phyloP scores from a whole-genome alignment of 805 yeast genomes.

The Millerozyma acaciae region DNA sequence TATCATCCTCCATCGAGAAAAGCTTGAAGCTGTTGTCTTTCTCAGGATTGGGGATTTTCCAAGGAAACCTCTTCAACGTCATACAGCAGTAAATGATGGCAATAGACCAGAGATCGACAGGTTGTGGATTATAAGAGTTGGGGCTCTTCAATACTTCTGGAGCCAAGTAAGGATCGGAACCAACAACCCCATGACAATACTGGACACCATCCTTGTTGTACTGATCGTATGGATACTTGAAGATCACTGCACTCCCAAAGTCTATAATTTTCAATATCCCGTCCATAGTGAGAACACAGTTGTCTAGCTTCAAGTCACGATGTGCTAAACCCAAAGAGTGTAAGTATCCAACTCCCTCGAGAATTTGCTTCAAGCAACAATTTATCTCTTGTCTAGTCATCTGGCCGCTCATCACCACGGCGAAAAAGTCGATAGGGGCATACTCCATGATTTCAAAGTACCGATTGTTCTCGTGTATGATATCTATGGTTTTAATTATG shows the following conservation, averaged over 20 bases:
- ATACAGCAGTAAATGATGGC: conserved; percentile 91
- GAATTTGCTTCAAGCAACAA: conserved; percentile 85
- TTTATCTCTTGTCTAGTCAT: conserved; percentile 76
- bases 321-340: conserved; percentile 87
- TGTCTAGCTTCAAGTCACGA: conserved; percentile 86
- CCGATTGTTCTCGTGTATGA: conserved; percentile 81
- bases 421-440: conserved; percentile 89
- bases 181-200: conserved; percentile 77
- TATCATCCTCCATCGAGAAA: conserved; percentile 77
- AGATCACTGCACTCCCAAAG: conserved; percentile 91
- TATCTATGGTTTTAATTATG: conserved; percentile 86
- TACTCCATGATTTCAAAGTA: conserved; percentile 92
- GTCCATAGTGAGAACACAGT: conserved; percentile 77
- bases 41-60: conserved; percentile 81
- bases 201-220: conserved; percentile 54
- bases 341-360: conserved; percentile 75
- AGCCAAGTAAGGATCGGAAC: conserved; percentile 84
- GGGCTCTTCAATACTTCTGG: conserved; percentile 80
- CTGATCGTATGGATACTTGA: conserved; percentile 74
- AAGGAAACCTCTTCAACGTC: conserved; percentile 87
- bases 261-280: conserved; percentile 91
- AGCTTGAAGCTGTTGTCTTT: conserved; percentile 79
- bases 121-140: conserved; percentile 72
- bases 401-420: conserved; percentile 89
- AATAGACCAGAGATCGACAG: conserved; percentile 91